Evolutionary conservation across 805 yeast genomes (phyloP).

Genomic region (Ogataea trehaloabstinens): DNA sequence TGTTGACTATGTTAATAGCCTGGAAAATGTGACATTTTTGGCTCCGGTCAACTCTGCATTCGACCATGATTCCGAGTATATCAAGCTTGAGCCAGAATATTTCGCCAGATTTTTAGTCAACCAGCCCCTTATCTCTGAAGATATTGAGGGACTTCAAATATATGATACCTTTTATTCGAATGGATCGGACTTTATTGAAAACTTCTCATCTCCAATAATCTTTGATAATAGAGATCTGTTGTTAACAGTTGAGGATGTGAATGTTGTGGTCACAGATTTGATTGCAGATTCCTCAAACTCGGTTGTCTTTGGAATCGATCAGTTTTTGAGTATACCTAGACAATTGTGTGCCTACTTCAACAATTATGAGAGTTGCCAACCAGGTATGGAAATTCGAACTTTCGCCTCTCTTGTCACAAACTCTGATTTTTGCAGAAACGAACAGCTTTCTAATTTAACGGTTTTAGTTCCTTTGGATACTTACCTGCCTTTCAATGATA

Average conservation of each 20-base stretch:
- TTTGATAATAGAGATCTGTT: slow-evolving; percentile 31
- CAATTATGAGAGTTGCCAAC: slow-evolving; percentile 10
- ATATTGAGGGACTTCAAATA: slow-evolving; percentile 29
- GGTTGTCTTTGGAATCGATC: slow-evolving; percentile 62
- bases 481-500: slow-evolving; percentile 31
- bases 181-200: slow-evolving; percentile 18
- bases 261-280: slow-evolving; percentile 57
- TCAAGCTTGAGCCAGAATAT: slow-evolving; percentile 13
- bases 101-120: slow-evolving; percentile 35
- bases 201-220: slow-evolving; percentile 31
- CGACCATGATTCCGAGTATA: slow-evolving; percentile 11
- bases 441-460: slow-evolving; percentile 36
- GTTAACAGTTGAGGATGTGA: slow-evolving; percentile 39
- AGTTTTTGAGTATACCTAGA: slow-evolving; percentile 38
- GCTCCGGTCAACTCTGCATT: slow-evolving; percentile 86
- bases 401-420: slow-evolving; percentile 19
- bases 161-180: slow-evolving; percentile 22
- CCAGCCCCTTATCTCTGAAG: slow-evolving; percentile 27
- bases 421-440: slow-evolving; percentile 19
- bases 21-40: slow-evolving; percentile 65
- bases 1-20: slow-evolving; percentile 57
- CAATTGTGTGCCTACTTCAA: slow-evolving; percentile 36
- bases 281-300: slow-evolving; percentile 63
- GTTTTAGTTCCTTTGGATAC: slow-evolving; percentile 48
- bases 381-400: slow-evolving; percentile 16